Percentiles rank a stretch among this genome's conserved stretches.
Conservation (phyloP, 148 eudicot species). For the Euryodendron excelsum region DNA sequence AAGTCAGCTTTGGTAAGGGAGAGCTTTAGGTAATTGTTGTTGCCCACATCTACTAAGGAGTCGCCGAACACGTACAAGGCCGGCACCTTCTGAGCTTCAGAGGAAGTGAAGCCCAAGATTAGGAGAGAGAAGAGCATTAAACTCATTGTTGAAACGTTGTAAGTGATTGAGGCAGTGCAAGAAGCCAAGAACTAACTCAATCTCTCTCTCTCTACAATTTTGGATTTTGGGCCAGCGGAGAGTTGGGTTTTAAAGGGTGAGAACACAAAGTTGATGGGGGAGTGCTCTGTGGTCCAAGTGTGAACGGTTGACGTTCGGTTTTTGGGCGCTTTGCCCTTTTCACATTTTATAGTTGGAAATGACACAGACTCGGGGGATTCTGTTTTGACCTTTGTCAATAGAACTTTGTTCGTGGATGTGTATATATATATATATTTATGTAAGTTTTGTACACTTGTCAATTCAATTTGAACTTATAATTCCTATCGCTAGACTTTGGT, state of each 20-base stretch:
- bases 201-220: neutral
- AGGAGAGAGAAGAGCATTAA: neutral
- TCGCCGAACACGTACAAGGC: conserved; percentile 75
- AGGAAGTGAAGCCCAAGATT: neutral
- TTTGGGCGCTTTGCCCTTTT: neutral
- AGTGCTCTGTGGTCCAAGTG: neutral
- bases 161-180: neutral
- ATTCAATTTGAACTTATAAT: too few species aligned
- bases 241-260: neutral
- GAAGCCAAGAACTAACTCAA: neutral
- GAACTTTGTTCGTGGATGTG: too few species aligned
- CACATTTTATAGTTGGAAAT: neutral
- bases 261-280: too few species aligned
- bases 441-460: too few species aligned
- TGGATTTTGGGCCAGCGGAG: neutral
- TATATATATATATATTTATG: too few species aligned
- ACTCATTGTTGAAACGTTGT: neutral
- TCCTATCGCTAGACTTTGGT: too few species aligned
- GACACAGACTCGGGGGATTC: too few species aligned
- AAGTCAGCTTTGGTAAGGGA: conserved; percentile 64
- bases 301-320: neutral
- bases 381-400: too few species aligned
- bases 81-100: conserved; percentile 34
- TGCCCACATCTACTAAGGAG: conserved; percentile 74
- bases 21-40: conserved; percentile 55